Evolutionary conservation across 768 basidiomycete genomes (phyloP), one percentile per base, ranked within the genome.

Genomic region (Leccinellum luteum): DNA sequence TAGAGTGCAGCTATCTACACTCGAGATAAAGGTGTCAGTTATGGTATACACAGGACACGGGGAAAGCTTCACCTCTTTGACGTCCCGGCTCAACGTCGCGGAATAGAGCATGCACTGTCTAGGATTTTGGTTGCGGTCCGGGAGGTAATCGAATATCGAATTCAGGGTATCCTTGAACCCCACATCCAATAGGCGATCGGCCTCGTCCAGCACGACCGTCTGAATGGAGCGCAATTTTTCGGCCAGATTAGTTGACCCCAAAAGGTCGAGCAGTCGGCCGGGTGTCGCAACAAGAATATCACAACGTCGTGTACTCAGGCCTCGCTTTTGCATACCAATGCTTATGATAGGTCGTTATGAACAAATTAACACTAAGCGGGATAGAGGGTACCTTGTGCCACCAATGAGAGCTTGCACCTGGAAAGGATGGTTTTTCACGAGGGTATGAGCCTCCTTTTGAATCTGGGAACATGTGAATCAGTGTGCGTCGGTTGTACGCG

Each of bases 251-350:
- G 73, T 69, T 38, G 78, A 83, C 64, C 81, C 78, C 43, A 90
- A 71, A 65, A 88, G 85, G 69, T 90, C 89, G 59, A 84, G 75
- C 55, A 91, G 75, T n/a, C 89, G 79, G 51, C 89, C 89, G 4
- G 89, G 89, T 3, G 89, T 90, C 10, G 87, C 87, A 34, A 90
- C 81, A 38, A 91, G 77, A 44, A 91, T 78, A 61, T 88, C 76
- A 28, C 74, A 74, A 25, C 72, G 74, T 5, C 56, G 56, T 2
- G 61, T 58, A 12, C 62, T 65, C 7, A 77, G 57, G 27, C 58
- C 69, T 21, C 63, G 69, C 48, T 65, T 69, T 52, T 72, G 68
- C 52, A 57, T 56, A 12, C 60, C 55, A 1, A 67, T 67, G 53
- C 70, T 73, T 52, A 43, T 7, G 1, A 27, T 54, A 28, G 13